These are phyloP conservation scores for Mucor sp. DNA, from an alignment of 371 early-diverging fungal genomes.

Conservation along the genomic window DNA sequence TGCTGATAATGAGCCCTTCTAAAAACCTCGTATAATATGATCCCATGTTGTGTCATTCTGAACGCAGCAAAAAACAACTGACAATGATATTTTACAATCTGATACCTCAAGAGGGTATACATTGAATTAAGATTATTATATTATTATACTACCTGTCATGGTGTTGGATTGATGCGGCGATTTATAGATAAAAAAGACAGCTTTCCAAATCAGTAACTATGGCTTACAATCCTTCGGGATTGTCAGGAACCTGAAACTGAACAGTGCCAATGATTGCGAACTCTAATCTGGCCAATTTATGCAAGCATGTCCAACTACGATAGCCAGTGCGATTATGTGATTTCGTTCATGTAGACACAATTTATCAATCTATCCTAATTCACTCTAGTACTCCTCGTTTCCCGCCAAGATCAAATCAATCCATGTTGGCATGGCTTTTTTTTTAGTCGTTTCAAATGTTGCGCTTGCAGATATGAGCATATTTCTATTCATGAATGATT, in stretches of 20 bases:
- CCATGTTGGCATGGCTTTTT: no score
- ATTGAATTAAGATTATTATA: no score
- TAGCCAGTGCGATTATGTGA: neutral
- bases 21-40: neutral
- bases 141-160: neutral
- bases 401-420: neutral
- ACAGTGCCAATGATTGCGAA: neutral
- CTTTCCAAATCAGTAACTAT: neutral
- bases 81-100: neutral
- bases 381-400: neutral
- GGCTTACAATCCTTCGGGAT: neutral
- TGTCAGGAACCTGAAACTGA: conserved; percentile 9
- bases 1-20: no score
- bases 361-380: neutral
- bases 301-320: neutral
- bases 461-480: neutral
- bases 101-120: neutral
- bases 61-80: neutral
- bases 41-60: neutral
- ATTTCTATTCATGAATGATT: neutral
- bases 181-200: neutral
- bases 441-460: neutral
- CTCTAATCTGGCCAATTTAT: neutral
- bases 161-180: neutral
- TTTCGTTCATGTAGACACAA: neutral